A percentile compares a stretch with the other conserved stretches of the same genome.
These are phyloP conservation scores for Parastagonospora avenae DNA, from an alignment of 2,329 filamentous ascomycete species.

Conservation along the genomic window DNA sequence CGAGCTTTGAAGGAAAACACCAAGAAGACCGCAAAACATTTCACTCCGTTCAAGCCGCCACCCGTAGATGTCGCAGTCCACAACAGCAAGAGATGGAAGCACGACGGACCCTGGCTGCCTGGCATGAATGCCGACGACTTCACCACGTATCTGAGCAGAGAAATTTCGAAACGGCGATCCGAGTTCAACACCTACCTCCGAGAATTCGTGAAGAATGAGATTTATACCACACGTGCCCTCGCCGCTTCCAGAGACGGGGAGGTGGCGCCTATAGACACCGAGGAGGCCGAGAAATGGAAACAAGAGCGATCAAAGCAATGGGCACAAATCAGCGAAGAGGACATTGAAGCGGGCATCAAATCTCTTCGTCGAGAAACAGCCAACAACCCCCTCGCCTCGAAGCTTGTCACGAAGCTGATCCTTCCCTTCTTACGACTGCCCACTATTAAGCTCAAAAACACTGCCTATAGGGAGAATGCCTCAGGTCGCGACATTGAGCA, in stretches of 20 bases:
- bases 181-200: constrained; percentile 39
- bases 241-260: constrained; percentile 20
- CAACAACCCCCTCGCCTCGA: constrained; percentile 51
- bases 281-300: constrained; percentile 28
- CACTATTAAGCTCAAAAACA: constrained; percentile 41
- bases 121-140: constrained; percentile 63
- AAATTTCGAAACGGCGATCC: constrained; percentile 45
- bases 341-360: constrained; percentile 39
- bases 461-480: constrained; percentile 14
- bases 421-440: constrained; percentile 63
- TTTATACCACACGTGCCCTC: constrained; percentile 34
- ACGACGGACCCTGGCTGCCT: constrained; percentile 63
- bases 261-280: constrained; percentile 25
- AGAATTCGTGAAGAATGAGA: constrained; percentile 40
- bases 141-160: constrained; percentile 53
- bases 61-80: constrained; percentile 27
- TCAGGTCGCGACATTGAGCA: constrained; percentile 37
- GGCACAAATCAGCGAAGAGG: constrained; percentile 28
- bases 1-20: constrained; percentile 30
- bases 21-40: constrained; percentile 17
- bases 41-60: constrained; percentile 31
- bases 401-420: constrained; percentile 57
- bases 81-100: constrained; percentile 57
- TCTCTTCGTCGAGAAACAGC: constrained; percentile 55
- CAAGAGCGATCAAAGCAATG: constrained; percentile 29